Percentiles rank a stretch among this genome's conserved stretches.
Conservation (phyloP, 2,329 filamentous ascomycete genomes). For the Biscogniauxia mediterranea region DNA sequence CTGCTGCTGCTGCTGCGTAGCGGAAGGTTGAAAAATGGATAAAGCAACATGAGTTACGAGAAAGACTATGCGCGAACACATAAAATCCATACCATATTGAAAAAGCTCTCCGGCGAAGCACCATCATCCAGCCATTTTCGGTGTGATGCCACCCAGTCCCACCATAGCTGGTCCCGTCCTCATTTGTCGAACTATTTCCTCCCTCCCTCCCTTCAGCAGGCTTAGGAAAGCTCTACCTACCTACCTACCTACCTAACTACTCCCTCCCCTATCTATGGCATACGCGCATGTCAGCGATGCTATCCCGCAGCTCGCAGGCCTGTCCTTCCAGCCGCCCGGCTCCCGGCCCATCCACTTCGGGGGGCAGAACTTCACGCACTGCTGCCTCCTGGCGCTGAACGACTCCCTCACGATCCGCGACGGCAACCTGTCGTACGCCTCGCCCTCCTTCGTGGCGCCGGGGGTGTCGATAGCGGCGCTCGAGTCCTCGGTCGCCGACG, state of each 20-base stretch:
- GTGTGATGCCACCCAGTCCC: not conserved
- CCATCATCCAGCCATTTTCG: no score
- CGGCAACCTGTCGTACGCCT: constrained; percentile 25
- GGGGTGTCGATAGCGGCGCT: constrained; percentile 20
- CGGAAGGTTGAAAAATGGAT: no score
- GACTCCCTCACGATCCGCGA: constrained; percentile 21
- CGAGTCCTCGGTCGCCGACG: constrained; percentile 11
- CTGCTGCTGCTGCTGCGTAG: no score
- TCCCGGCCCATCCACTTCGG: constrained; percentile 18
- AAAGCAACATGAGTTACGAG: no score
- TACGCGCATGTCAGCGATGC: constrained; percentile 14
- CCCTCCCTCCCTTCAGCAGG: no score
- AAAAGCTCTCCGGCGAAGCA: no score
- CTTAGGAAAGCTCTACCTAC: not conserved
- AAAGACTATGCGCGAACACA: no score
- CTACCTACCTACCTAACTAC: constrained; percentile 7
- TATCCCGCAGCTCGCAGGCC: constrained; percentile 26
- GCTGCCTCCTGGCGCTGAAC: constrained; percentile 30
- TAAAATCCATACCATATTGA: no score
- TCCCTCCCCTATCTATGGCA: no score
- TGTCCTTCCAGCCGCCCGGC: constrained; percentile 15
- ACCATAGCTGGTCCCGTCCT: not conserved
- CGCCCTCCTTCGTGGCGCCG: constrained; percentile 24
- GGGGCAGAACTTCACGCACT: constrained; percentile 32
- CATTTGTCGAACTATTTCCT: not conserved